Evolutionary conservation across 257 asterid species (phyloP).

Genomic region (Agastache rugosa): DNA sequence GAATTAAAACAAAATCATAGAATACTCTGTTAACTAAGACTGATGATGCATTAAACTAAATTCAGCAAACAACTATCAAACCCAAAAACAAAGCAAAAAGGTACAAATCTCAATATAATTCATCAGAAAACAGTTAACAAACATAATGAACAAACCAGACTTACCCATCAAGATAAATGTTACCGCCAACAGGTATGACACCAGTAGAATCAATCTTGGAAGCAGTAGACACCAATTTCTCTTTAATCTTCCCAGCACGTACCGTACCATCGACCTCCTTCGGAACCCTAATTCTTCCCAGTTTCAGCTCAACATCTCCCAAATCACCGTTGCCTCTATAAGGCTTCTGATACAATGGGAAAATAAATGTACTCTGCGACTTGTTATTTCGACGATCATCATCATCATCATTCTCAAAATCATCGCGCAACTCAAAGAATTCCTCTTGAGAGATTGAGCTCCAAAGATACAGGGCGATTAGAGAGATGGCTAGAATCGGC

Average conservation of each 20-base stretch:
- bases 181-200: conserved; percentile 61
- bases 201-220: conserved; percentile 49
- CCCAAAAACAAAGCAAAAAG: background rate
- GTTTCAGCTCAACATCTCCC: conserved; percentile 55
- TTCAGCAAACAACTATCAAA: background rate
- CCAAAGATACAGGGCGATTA: conserved; percentile 59
- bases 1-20: background rate
- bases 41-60: background rate
- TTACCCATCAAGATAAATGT: conserved; percentile 70
- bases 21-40: background rate
- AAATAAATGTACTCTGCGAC: conserved; percentile 49
- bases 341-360: conserved; percentile 64
- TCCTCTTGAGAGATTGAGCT: conserved; percentile 47
- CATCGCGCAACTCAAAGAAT: conserved; percentile 49
- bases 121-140: background rate
- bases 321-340: conserved; percentile 25
- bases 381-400: conserved; percentile 43
- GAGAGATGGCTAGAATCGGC: conserved; percentile 45
- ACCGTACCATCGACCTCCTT: conserved; percentile 16
- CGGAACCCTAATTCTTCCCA: conserved; percentile 52
- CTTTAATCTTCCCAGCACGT: conserved; percentile 30
- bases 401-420: conserved; percentile 40
- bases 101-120: background rate
- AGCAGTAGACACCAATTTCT: conserved; percentile 36
- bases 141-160: conserved; percentile 14